These are phyloP conservation scores for Monosporozyma aerobia DNA, from an alignment of 805 yeast genomes.

Conservation along the genomic window DNA sequence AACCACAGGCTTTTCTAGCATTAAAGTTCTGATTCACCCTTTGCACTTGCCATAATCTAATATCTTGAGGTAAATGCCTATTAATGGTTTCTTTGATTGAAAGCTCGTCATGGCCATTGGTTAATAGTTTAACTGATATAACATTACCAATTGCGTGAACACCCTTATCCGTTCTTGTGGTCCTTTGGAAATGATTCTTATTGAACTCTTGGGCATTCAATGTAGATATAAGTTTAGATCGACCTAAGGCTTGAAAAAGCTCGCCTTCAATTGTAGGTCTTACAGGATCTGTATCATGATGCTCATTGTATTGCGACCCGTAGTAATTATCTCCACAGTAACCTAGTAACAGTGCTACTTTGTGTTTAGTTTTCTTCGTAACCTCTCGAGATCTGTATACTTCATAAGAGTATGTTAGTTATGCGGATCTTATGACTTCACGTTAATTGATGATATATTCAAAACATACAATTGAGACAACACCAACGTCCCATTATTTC, in stretches of 20 bases:
- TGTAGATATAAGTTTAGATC: constrained; percentile 80
- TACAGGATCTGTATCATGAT: constrained; percentile 30
- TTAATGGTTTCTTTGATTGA: constrained; percentile 62
- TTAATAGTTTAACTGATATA: constrained; percentile 70
- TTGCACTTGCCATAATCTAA: constrained; percentile 80
- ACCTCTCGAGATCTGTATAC: neutral
- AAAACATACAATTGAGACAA: neutral
- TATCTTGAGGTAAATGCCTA: constrained; percentile 59
- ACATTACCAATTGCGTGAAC: constrained; percentile 97
- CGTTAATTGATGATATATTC: no score
- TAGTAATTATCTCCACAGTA: constrained; percentile 95
- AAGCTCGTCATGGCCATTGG: constrained; percentile 40
- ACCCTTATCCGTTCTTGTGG: constrained; percentile 89
- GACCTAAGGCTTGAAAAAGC: constrained; percentile 68
- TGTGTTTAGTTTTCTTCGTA: constrained; percentile 59
- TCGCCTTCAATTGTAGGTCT: constrained; percentile 80
- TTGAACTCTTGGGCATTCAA: constrained; percentile 83
- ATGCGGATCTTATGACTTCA: neutral
- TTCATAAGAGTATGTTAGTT: neutral
- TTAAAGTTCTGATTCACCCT: constrained; percentile 78
- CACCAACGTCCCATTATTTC: neutral
- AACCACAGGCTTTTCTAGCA: constrained; percentile 79
- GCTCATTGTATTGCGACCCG: constrained; percentile 92
- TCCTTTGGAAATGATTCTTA: constrained; percentile 78
- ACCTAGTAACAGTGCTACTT: constrained; percentile 84